Conservation (phyloP, 495 filamentous ascomycete species). For the Neurospora sp. region DNA sequence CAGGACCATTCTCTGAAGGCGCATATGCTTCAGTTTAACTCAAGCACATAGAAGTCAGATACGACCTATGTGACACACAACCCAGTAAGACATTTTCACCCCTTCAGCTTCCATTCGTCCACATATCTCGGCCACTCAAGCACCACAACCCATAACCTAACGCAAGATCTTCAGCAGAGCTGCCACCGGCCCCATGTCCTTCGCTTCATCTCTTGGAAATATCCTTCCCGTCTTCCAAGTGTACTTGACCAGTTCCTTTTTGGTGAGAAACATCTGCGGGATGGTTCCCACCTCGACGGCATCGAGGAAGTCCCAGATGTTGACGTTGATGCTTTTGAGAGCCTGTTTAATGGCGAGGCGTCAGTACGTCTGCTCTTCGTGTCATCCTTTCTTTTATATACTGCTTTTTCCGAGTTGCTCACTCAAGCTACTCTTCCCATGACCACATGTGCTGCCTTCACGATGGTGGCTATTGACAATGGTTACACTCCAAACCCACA, state of each 20-base stretch:
- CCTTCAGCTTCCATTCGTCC: neutral
- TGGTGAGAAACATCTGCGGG: conserved; percentile 10
- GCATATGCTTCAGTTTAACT: neutral
- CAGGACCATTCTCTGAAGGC: neutral
- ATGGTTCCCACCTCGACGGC: conserved; percentile 6
- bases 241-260: conserved; percentile 13
- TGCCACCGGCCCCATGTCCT: conserved; percentile 22
- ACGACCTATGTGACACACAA: neutral
- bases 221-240: conserved; percentile 8
- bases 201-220: conserved; percentile 12
- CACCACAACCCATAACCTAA: neutral
- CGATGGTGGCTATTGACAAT: too few relatives aligned
- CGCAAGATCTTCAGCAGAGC: conserved; percentile 5
- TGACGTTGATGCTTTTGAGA: conserved; percentile 22
- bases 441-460: too few relatives aligned
- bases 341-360: conserved; percentile 8
- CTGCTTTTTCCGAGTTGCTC: too few relatives aligned
- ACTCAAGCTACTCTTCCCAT: too few relatives aligned
- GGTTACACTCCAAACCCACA: too few relatives aligned
- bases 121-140: neutral
- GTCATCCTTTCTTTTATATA: too few relatives aligned
- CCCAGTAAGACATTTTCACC: neutral
- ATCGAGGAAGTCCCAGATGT: conserved; percentile 29
- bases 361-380: neutral
- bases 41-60: neutral